Evolutionary conservation across 1,284 basidiomycete species (phyloP), one percentile per base, ranked within the genome.

Genomic region (Phylloporus sp.): DNA sequence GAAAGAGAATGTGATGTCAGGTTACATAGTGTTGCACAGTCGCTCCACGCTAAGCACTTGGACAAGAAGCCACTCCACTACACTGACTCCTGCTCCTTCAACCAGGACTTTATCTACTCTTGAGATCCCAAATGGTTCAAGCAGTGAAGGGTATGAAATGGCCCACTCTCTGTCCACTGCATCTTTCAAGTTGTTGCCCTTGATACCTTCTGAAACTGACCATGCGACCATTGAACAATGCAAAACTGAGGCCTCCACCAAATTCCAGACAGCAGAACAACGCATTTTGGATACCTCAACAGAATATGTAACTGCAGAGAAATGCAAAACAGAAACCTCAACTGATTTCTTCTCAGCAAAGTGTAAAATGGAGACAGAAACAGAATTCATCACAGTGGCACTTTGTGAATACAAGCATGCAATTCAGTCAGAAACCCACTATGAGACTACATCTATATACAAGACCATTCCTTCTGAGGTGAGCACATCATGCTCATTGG

Each of bases 171-270:
- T 84, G 0, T 85, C 84, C 3, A 82, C 79, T 10, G 78, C 78
- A n/a, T 85, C 84, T 0, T 82, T 82, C 72, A 79, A 77, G 65
- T 85, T 83, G 32, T 64, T 85, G 43, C 83, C 83, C 14, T 85
- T 84, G 8, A 87, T 90, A 68, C 89, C 89, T 37, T 90, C 85
- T 6, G 75, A 82, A 49, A 71, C 85, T 2, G 85, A 86, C 53
- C 90, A 87, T 71, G 78, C 77, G 58, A 90, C 88, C 12, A 85
- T 85, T 3, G 84, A 85, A 41, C 83, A 83, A 68, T 84, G 82
- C 66, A 75, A 78, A 45, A 80, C 83, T 3, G 80, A 82, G 32
- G 78, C 78, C 0, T 83, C 84, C n/a, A 83, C 86, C 4, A 84
- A 86, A 52, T 90, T 87, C 72, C 80, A 82, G 43, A 88, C 88